Conservation (phyloP, 23 red algal species). For the Cyanidioschyzon merolae region DNA sequence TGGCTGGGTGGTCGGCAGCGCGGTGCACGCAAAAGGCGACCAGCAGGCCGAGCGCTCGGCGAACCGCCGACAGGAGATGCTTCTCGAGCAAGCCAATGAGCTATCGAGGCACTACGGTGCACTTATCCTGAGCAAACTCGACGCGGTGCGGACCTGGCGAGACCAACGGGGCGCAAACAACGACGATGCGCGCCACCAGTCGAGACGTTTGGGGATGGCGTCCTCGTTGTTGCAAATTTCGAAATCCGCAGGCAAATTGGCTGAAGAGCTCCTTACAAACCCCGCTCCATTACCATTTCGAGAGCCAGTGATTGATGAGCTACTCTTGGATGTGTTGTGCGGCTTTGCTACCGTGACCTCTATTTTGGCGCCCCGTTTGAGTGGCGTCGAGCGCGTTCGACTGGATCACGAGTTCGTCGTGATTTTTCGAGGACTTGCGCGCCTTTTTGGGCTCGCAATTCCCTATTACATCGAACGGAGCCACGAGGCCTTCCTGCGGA, state of each 20-base stretch:
- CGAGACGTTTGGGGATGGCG: background rate
- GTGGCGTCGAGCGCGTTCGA: background rate
- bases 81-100: background rate
- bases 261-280: background rate
- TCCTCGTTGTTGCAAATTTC: background rate
- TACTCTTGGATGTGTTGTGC: background rate
- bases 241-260: background rate
- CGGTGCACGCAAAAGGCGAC: background rate
- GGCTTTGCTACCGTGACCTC: background rate
- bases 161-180: background rate
- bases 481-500: background rate
- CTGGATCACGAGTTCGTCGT: background rate
- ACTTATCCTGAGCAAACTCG: background rate
- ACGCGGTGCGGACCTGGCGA: background rate
- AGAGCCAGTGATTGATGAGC: background rate
- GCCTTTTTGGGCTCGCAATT: background rate
- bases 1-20: background rate
- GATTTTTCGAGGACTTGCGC: background rate
- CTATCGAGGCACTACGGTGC: background rate
- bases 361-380: background rate
- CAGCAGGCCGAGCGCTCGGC: background rate
- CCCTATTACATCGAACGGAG: background rate
- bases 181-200: background rate
- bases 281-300: background rate
- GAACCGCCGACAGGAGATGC: background rate